Base-by-base conservation (phyloP, 768 basidiomycete species). In the Postia placenta region DNA sequence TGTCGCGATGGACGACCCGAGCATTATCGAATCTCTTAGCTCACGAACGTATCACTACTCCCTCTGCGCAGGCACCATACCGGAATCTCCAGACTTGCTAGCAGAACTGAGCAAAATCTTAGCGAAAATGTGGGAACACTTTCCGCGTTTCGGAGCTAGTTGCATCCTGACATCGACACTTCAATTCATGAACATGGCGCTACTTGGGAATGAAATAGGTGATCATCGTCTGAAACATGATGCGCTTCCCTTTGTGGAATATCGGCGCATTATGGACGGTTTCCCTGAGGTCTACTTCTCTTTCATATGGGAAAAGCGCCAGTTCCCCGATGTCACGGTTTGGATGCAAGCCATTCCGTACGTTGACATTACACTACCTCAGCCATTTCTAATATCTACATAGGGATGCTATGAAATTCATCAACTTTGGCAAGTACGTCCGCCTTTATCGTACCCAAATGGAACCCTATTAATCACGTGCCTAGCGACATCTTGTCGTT, bases 301-400 rank as follows among this genome's bases (percentile, higher is more conserved):
- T 20, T 46, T 46, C 30, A 46, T 46, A 20, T 46, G 45, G 45
- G 45, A 46, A 25, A 14, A 12, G 22, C 11, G 20, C 12, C 12
- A 22, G 5, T 46, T 46, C 23, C 45, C 45, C 7, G 45, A 46
- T 24, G 45, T 11, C 14, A 35, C 17, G 11, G 30, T 33, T 11
- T 46, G 20, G 12, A 20, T 46, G 11, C 28, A 37, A 24, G 45
- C 23, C 17, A 17, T 46, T n/a, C 45, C 45, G 45, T 46, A 36
- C 17, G 45, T 46, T n/a, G n/a, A n/a, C n/a, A n/a, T n/a, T n/a
- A n/a, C n/a, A n/a, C n/a, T n/a, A n/a, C n/a, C n/a, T n/a, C n/a
- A n/a, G n/a, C n/a, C n/a, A n/a, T n/a, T n/a, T n/a, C n/a, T n/a
- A n/a, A n/a, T n/a, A n/a, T n/a, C n/a, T n/a, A n/a, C n/a, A n/a